Conservation (phyloP, 139 green algal genomes). For the Volvox reticuliferus region DNA sequence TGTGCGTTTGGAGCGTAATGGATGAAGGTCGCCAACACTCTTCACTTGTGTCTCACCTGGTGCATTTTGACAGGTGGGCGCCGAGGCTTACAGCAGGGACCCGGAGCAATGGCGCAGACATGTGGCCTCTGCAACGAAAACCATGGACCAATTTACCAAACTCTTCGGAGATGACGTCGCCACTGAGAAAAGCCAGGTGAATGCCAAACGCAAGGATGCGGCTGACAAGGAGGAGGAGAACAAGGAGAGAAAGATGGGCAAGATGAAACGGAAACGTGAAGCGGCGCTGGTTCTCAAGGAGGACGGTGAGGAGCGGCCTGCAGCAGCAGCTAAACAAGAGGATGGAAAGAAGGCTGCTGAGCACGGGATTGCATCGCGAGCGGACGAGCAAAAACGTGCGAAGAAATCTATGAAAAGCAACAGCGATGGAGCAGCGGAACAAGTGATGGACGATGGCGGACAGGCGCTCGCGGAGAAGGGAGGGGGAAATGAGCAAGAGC, state of each 20-base stretch:
- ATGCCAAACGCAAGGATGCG: not conserved
- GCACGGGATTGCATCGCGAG: not conserved
- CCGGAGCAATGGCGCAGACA: slow-evolving; percentile 51
- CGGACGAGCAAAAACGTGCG: not conserved
- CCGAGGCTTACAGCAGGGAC: slow-evolving; percentile 49
- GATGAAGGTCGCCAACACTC: no score
- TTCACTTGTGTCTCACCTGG: no score
- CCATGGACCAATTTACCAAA: slow-evolving; percentile 26
- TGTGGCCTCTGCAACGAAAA: slow-evolving; percentile 17
- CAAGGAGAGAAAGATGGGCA: not conserved
- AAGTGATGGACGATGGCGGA: not conserved
- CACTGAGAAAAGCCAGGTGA: not conserved
- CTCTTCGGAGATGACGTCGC: slow-evolving; percentile 16
- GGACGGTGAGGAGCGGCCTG: not conserved
- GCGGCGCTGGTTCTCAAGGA: not conserved
- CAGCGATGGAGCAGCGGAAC: not conserved
- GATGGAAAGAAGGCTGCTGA: not conserved
- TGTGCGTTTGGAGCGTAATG: no score
- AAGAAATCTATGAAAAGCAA: not conserved
- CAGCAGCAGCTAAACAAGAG: no score
- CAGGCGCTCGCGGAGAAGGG: not conserved
- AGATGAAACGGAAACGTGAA: not conserved
- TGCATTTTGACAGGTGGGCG: slow-evolving; percentile 51
- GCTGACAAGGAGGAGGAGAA: slow-evolving; percentile 10
- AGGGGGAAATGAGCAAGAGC: not conserved